phyloP scores from a whole-genome alignment of 1,284 basidiomycete genomes.

The Vanrija sp. region DNA sequence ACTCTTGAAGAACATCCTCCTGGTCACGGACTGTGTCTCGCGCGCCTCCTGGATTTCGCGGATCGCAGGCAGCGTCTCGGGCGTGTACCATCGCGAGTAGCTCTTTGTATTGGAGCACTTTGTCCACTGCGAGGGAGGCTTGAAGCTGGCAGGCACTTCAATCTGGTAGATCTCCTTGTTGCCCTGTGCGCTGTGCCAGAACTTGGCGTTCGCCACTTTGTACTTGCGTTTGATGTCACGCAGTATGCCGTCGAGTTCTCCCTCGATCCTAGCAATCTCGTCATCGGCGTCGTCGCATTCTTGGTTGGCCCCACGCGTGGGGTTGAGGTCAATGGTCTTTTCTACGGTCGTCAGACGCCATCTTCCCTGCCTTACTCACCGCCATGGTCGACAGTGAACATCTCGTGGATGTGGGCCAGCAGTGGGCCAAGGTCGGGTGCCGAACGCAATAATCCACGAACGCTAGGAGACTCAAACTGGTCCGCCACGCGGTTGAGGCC shows the following conservation, averaged over 20 bases:
- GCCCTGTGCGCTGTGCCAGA: constrained; percentile 79
- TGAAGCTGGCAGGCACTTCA: constrained; percentile 61
- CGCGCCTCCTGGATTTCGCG: constrained; percentile 84
- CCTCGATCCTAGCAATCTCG: constrained; percentile 66
- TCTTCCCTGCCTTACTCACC: constrained; percentile 51
- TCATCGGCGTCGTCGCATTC: constrained; percentile 71
- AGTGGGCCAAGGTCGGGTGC: constrained; percentile 66
- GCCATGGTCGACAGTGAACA: constrained; percentile 65
- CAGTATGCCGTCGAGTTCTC: constrained; percentile 63
- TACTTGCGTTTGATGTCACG: constrained; percentile 55
- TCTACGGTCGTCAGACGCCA: constrained; percentile 3
- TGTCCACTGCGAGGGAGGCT: constrained; percentile 76
- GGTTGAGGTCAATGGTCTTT: constrained; percentile 56
- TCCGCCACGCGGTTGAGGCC: constrained; percentile 64
- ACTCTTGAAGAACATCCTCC: constrained; percentile 76
- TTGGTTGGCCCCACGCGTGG: constrained; percentile 74
- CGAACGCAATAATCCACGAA: constrained; percentile 68
- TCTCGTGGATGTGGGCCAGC: constrained; percentile 65
- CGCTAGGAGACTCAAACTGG: constrained; percentile 68
- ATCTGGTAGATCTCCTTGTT: constrained; percentile 89
- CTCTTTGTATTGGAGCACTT: constrained; percentile 80
- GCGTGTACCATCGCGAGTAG: constrained; percentile 67
- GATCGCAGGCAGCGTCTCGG: constrained; percentile 65
- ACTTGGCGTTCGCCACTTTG: constrained; percentile 50
- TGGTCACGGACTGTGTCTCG: constrained; percentile 72